Base-by-base conservation (phyloP, 2,329 filamentous ascomycete genomes). In the Fusarium fujikuroi region DNA sequence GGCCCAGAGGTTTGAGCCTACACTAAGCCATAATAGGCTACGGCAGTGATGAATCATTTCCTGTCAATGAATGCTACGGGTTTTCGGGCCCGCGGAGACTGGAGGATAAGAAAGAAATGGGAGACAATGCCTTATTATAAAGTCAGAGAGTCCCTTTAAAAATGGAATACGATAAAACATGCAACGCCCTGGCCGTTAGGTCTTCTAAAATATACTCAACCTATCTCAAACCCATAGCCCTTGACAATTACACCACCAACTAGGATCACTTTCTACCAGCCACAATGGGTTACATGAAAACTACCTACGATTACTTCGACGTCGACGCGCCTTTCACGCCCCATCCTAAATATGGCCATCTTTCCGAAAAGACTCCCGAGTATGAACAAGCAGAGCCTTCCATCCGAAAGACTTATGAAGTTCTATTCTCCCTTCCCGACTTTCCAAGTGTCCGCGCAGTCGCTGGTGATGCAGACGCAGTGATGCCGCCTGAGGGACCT, bases 321-420 rank as follows among this genome's bases (percentile, higher is more conserved):
- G 15, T 60, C 4, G 34, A 64, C 5, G 28, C 34, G 15, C 34
- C 60, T 28, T 77, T 75, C 36, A 53, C 56, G 3, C 69, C 74
- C 1, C 47, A 67, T 2, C 74, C 74, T 4, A 71, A 73, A n/a
- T 46, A 77, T 18, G 70, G 75, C 1, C 75, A 76, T 40, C 69
- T 75, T 5, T 76, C 74, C 1, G 18, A 75, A 9, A 63, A 52
- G 21, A 57, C 23, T 0, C 39, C 65, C 3, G 63, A 76, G 9
- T 76, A 67, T 19, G 30, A 28, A 15, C 15, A 49, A 21, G 62
- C 23, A 9, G 62, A 70, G 3, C 12, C 42, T 1, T 47, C 28
- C 3, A 67, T 76, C 12, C 32, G 60, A 16, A 37, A 52, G 7
- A 57, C 25, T 1, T 66, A 56, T 2, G 15, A n/a, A 3, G 21